Percentiles rank a stretch among this genome's conserved stretches.
Conservation (phyloP, 2,329 filamentous ascomycete genomes). For the Colletotrichum cereale region DNA sequence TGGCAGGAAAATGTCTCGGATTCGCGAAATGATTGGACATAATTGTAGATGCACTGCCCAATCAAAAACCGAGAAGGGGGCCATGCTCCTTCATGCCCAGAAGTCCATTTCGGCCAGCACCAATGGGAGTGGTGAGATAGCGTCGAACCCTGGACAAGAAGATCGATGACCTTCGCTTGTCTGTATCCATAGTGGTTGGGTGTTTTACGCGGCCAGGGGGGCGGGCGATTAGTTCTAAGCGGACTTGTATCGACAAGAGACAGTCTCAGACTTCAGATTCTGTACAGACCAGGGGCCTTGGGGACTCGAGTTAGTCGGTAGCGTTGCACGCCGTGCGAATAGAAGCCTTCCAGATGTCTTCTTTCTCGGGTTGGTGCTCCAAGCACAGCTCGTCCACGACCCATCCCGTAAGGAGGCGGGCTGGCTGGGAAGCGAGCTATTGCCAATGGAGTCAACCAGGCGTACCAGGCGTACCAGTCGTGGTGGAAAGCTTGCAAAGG, state of each 20-base stretch:
- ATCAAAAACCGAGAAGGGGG: conserved; percentile 43
- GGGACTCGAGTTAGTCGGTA: conserved; percentile 7
- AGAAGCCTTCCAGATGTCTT: conserved; percentile 35
- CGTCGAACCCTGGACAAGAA: neutral
- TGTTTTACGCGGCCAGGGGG: conserved; percentile 23
- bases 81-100: conserved; percentile 29
- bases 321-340: conserved; percentile 27
- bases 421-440: conserved; percentile 7
- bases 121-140: conserved; percentile 20
- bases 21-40: conserved; percentile 37
- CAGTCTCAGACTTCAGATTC: conserved; percentile 24
- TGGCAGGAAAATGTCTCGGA: conserved; percentile 30
- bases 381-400: neutral
- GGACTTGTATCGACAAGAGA: conserved; percentile 21
- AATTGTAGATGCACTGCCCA: conserved; percentile 34
- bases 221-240: conserved; percentile 1
- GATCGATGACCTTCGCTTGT: neutral
- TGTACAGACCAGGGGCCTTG: conserved; percentile 10
- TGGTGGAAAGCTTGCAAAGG: conserved; percentile 24
- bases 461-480: conserved; percentile 11
- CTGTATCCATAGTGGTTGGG: conserved; percentile 15
- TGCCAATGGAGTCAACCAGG: conserved; percentile 8
- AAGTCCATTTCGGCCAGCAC: conserved; percentile 24
- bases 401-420: neutral
- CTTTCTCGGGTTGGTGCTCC: conserved; percentile 13